phyloP scores from a whole-genome alignment of 2,329 filamentous ascomycete genomes.

The Biscogniauxia mediterranea region DNA sequence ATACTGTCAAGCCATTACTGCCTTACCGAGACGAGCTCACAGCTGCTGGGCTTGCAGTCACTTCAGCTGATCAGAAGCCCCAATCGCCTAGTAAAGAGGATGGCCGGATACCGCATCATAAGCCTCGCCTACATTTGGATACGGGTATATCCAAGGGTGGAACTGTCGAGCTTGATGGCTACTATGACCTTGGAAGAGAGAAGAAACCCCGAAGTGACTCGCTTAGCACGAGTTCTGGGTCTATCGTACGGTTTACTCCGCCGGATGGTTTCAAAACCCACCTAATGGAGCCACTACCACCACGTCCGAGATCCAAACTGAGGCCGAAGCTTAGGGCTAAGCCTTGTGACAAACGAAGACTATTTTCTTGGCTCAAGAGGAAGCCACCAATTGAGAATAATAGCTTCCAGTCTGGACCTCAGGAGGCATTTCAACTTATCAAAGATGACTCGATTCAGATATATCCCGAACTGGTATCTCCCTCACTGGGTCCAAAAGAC shows the following conservation, averaged over 20 bases:
- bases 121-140: slow-evolving; percentile 11
- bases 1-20: slow-evolving; percentile 52
- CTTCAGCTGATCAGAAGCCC: slow-evolving; percentile 46
- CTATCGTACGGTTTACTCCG: slow-evolving; percentile 26
- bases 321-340: slow-evolving; percentile 14
- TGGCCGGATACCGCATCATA: slow-evolving; percentile 8
- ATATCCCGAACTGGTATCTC: slow-evolving; percentile 4
- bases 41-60: slow-evolving; percentile 55
- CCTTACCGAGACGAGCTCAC: slow-evolving; percentile 54
- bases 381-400: slow-evolving; percentile 11
- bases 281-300: slow-evolving; percentile 15
- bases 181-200: slow-evolving; percentile 11
- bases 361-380: slow-evolving; percentile 28
- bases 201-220: slow-evolving; percentile 1
- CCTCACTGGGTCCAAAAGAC: slow-evolving; percentile 6
- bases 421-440: slow-evolving; percentile 10
- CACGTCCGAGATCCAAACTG: slow-evolving; percentile 9
- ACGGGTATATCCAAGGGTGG: slow-evolving; percentile 18
- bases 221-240: slow-evolving; percentile 21
- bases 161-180: slow-evolving; percentile 15
- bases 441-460: slow-evolving; percentile 15
- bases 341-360: slow-evolving; percentile 16
- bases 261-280: slow-evolving; percentile 13
- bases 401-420: background rate
- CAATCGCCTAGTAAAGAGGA: slow-evolving; percentile 19